Base-by-base conservation (phyloP, 2,329 filamentous ascomycete species). In the Fusarium phyllophilum region DNA sequence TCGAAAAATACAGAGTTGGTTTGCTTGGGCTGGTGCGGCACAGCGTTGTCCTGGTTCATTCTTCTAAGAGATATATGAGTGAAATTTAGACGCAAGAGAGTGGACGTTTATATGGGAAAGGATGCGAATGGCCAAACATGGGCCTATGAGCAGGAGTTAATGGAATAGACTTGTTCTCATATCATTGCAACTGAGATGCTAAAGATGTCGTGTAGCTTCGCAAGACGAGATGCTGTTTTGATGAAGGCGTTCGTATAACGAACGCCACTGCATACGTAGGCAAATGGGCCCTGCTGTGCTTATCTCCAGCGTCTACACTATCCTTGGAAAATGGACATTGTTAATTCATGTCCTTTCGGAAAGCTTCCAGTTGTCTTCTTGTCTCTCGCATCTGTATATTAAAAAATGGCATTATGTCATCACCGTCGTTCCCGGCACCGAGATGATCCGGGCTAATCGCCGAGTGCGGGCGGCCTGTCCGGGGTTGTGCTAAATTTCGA, bases 391-490 rank as follows among this genome's bases (percentile, higher is more conserved):
- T 33, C 29, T 44, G 13, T 8, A 55, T 41, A 13, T 41, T 9
- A 18, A 56, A 44, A 24, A 12, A 14, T 24, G 18, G 24, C 62
- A 69, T 77, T 78, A 78, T 77, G 76, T 78, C 76, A 74, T 71
- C 73, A 71, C 42, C 20, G 14, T 33, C 9, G 18, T 29, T 58
- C 17, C 64, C 77, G 77, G 76, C 75, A 67, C 76, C 66, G 73
- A 78, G 72, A 76, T 78, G 77, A 79, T 78, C 77, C 77, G 77
- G 73, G 61, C 61, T 78, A 67, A 78, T 78, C 77, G 67, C 77
- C 77, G 77, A 78, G 62, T 74, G 72, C 62, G 68, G 70, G 68
- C 71, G 75, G 74, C 64, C 70, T 66, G 38, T 63, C 75, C 70
- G 70, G 72, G 55, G 62, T 63, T 62, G 65, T 72, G 68, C 63